These are phyloP conservation scores for Pachysolen tannophilus DNA, from an alignment of 805 yeast species.

Conservation along the genomic window DNA sequence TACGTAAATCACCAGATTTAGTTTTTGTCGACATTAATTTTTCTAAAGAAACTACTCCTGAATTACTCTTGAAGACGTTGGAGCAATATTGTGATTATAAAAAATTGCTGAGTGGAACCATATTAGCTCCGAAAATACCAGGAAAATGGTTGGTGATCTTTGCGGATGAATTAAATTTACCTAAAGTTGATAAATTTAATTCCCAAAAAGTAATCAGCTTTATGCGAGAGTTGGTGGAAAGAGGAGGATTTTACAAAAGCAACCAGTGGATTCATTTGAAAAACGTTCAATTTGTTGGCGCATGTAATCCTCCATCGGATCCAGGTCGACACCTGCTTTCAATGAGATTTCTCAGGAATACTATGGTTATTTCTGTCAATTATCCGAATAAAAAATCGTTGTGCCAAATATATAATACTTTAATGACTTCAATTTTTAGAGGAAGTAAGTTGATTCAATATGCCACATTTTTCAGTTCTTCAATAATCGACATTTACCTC, in stretches of 20 bases:
- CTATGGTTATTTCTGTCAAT: constrained; percentile 62
- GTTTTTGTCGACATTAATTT: constrained; percentile 69
- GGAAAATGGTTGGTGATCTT: constrained; percentile 76
- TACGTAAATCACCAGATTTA: constrained; percentile 47
- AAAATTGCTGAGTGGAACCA: constrained; percentile 40
- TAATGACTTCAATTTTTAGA: constrained; percentile 48
- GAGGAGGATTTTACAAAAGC: constrained; percentile 69
- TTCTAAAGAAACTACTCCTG: constrained; percentile 71
- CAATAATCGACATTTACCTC: constrained; percentile 61
- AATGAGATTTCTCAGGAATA: constrained; percentile 58
- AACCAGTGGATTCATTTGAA: constrained; percentile 58
- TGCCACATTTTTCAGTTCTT: constrained; percentile 40
- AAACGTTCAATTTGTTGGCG: constrained; percentile 81
- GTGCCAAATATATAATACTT: constrained; percentile 55
- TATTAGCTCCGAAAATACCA: constrained; percentile 47
- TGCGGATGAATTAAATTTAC: constrained; percentile 88
- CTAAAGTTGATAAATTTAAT: constrained; percentile 62
- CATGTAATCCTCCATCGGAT: constrained; percentile 86
- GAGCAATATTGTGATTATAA: constrained; percentile 67
- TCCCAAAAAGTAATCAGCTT: constrained; percentile 66
- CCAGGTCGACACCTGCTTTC: constrained; percentile 59
- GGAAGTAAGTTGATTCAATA: constrained; percentile 54
- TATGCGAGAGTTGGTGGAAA: constrained; percentile 67
- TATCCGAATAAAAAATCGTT: constrained; percentile 66
- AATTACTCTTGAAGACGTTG: constrained; percentile 49